Evolutionary conservation across 129 eudicot species (phyloP), one percentile per base, ranked within the genome.

Genomic region (Saussurea involucrata): DNA sequence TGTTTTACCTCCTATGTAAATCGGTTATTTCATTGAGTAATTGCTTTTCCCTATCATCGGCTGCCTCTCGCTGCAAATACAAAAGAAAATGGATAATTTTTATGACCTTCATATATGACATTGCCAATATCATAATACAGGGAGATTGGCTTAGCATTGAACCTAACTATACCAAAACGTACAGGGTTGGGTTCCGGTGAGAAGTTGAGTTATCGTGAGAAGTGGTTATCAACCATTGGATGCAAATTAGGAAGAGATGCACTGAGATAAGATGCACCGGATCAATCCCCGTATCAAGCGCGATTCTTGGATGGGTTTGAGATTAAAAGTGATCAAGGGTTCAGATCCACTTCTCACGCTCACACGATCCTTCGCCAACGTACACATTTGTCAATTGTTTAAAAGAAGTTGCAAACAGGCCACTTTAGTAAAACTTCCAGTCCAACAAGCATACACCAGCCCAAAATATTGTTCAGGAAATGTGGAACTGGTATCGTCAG

Each of bases 41-140:
- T 68, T 87, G 89, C 75, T 86, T 91, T 80, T 91, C 97, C 80
- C 93, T 83, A 7, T 88, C 97, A 25, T 87, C 90, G 63, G 85
- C 87, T 42, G 84, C 85, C 81, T 89, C 96, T 42, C 86, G 82
- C 97, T 91, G 84, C 75, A 75, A 72, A 55, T 66, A 9, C 44
- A 24, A n/a, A 15, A 66, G 63, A 63, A 28, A 34, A 8, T 5
- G 6, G 29, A 53, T 20, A 2, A 32, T n/a, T n/a, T n/a, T n/a
- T 4, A 49, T 15, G 21, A 15, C 60, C 61, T 53, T 53, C 9
- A n/a, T 53, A 4, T 17, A 53, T 17, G 61, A 18, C 22, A 53
- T 27, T 53, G 61, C 61, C 61, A 49, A 0, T n/a, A 49, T 49
- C 58, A 49, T 53, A 53, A 53, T 53, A 49, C 49, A 2, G 15